Base-by-base conservation (phyloP, 441 rosid species). In the Populus hybrid region DNA sequence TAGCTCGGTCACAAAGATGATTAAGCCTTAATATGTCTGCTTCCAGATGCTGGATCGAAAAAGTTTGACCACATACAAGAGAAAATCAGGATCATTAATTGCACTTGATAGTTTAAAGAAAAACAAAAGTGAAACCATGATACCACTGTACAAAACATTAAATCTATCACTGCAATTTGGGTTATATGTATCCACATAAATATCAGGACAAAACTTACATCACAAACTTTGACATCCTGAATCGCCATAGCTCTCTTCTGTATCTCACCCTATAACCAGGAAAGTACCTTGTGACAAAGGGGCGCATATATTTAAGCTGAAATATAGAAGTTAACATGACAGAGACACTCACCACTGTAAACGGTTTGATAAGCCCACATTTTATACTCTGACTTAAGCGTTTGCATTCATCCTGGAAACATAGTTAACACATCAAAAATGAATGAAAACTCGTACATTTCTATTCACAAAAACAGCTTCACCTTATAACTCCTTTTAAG, bases 1-100 rank as follows among this genome's bases (percentile, higher is more conserved):
- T 94, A 77, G 99, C 99, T 87, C 86, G 94, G 85, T 97, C 99
- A 77, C 90, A 87, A 75, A 94, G 98, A 86, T 91, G 90, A 71
- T 76, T 86, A 74, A 89, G 85, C 87, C 88, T 88, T 81, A 83
- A 76, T 75, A 87, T 88, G 89, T 97, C 95, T 74, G 92, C 83
- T 83, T 90, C 95, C 84, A 94, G 85, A 83, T 86, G 77, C 99
- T 97, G 86, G 21, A 83, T 59, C 59, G 68, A 65, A 74, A 77
- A 81, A 79, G 68, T 16, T 56, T 26, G 68, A 69, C 28, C 75
- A 76, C 8, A 79, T 33, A 68, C 26, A 82, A 70, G 42, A 78
- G 18, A 72, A 24, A 16, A 18, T 53, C 24, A 80, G 61, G 56
- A 7, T 71, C 29, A 79, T 42, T 76, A 66, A 67, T 56, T 75